Evolutionary conservation across 2,329 filamentous ascomycete genomes (phyloP).

Genomic region (Fusarium illudens): DNA sequence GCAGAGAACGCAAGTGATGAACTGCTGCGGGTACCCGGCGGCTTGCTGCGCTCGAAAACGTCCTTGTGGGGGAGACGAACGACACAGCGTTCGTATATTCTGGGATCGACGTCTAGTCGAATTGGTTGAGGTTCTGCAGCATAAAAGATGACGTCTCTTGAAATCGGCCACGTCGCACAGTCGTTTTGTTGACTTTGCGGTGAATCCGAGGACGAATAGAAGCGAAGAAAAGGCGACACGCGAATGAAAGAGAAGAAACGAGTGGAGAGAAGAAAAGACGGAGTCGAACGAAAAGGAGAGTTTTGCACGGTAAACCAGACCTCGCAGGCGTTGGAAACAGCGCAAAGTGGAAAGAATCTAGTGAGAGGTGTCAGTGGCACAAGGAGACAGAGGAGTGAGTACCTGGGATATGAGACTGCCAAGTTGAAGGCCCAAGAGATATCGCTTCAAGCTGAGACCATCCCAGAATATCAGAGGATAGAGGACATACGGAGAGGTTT

Average conservation of each 20-base stretch:
- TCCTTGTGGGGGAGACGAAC: conserved; percentile 9
- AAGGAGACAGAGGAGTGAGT: conserved; percentile 10
- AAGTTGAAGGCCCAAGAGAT: conserved; percentile 26
- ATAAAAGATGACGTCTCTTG: conserved; percentile 35
- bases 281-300: conserved; percentile 29
- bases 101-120: conserved; percentile 36
- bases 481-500: conserved; percentile 21
- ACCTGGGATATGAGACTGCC: conserved; percentile 16
- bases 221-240: conserved; percentile 6
- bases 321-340: conserved; percentile 30
- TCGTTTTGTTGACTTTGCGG: conserved; percentile 26
- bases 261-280: conserved; percentile 31
- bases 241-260: conserved; percentile 27
- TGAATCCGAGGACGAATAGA: conserved; percentile 12
- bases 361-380: conserved; percentile 30
- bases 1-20: conserved; percentile 19
- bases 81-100: conserved; percentile 35
- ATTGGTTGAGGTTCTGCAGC: conserved; percentile 34
- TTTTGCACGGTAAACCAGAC: conserved; percentile 40
- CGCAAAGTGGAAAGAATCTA: conserved; percentile 33
- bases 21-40: conserved; percentile 26
- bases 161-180: conserved; percentile 36
- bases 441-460: conserved; percentile 18
- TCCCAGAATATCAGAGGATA: not conserved
- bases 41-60: conserved; percentile 20